Base-by-base conservation (phyloP, 352 stramenopile species). In the Phytophthora multivora region DNA sequence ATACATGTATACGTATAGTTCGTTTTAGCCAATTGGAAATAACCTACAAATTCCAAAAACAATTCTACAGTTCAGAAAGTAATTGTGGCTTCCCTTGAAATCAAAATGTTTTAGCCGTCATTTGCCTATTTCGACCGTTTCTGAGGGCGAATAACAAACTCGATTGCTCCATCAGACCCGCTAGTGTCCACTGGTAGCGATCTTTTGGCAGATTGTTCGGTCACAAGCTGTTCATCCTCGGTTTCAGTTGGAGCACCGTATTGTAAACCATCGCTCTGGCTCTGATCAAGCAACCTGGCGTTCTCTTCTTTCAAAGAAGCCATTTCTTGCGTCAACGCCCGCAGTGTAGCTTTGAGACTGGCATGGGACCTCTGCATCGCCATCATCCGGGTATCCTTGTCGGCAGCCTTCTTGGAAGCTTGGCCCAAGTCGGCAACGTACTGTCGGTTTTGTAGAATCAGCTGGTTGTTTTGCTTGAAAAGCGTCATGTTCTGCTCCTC, bases 391-490 rank as follows among this genome's bases (percentile, higher is more conserved):
- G 15, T 4, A 25, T 38, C 43, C 2, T 38, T 26, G 21, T 23
- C 21, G 21, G 21, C 21, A 23, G 21, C 21, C 16, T 38, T 15
- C 2, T 51, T 51, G 1, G 15, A 16, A 10, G 43, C 43, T 38
- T 51, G 23, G 9, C 19, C 18, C 43, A 51, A 23, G 35, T 51
- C 23, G 10, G 43, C 13, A 35, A 51, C 43, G 43, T 51, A 51
- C 13, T 38, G 43, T 16, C 43, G 43, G 15, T 51, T 51, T 26
- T 51, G 43, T 30, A 18, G 13, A 10, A 47, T 16, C 23, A 47
- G 19, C 18, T 30, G 30, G 9, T 12, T 30, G 19, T 47, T 47
- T 47, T 47, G 40, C 16, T 18, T 13, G 10, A 30, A 47, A 16
- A 47, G 40, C 4, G 40, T 19, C 19, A 47, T 2, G 40, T 47